phyloP scores from a whole-genome alignment of 164 flowering plant genomes.

The Pachysandra terminalis region DNA sequence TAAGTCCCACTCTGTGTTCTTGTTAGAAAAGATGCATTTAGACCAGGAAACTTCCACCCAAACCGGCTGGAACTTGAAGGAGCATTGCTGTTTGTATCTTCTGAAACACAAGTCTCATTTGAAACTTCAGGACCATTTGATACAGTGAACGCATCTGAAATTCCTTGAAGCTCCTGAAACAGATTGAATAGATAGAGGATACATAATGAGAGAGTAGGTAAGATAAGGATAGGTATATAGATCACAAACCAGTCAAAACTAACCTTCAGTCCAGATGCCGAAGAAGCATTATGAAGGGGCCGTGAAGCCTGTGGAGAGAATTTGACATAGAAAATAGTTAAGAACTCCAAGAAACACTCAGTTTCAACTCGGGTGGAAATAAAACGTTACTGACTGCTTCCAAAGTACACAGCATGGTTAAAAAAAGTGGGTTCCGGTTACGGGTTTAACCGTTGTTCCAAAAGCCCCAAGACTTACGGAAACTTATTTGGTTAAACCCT shows the following conservation, averaged over 20 bases:
- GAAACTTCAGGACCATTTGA: no score
- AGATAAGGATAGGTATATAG: neutral
- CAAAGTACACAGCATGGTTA: no score
- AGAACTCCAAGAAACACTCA: neutral
- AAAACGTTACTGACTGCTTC: no score
- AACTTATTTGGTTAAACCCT: no score
- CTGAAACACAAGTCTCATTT: constrained; percentile 17
- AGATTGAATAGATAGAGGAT: neutral
- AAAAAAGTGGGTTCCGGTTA: no score
- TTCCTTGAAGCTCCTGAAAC: constrained; percentile 28
- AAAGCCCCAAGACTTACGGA: no score
- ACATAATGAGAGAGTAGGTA: neutral
- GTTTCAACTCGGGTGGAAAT: neutral
- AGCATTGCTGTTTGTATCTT: constrained; percentile 21
- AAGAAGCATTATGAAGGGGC: constrained; percentile 19
- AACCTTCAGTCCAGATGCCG: constrained; percentile 43
- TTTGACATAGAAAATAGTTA: no score
- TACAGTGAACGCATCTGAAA: neutral
- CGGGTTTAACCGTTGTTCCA: no score
- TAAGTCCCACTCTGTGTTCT: constrained; percentile 46
- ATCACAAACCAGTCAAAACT: neutral
- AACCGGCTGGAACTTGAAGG: constrained; percentile 23
- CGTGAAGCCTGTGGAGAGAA: constrained; percentile 22
- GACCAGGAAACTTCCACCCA: constrained; percentile 30
- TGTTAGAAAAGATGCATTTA: constrained; percentile 27